Base-by-base conservation (phyloP, 208 protist species). In the Lotmaria passim region DNA sequence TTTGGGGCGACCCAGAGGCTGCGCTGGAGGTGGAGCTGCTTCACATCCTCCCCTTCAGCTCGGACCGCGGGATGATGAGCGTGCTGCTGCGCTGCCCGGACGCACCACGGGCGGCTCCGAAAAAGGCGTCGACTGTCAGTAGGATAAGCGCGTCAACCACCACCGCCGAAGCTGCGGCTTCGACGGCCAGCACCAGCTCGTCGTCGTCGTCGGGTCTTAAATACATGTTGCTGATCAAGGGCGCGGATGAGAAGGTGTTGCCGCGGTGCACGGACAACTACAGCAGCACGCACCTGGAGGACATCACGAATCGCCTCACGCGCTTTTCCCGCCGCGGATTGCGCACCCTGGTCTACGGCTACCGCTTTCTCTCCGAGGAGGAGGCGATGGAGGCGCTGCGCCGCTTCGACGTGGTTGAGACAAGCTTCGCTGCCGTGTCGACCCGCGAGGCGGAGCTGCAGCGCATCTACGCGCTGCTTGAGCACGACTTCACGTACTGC, bases 401-500 rank as follows among this genome's bases (percentile, higher is more conserved):
- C 46, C 56, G 57, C 39, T 53, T 86, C 11, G 33, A 64, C 31
- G 30, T 52, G 47, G 59, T 78, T 17, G 72, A 80, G n/a, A 51
- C 70, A 10, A 62, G 43, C 26, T 60, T 60, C 17, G 43, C 53
- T 26, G 57, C 76, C 21, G 53, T 64, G 12, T 72, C 78, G 38
- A 60, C 19, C 36, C 74, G 79, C 11, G 68, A 81, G 44, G 47
- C 50, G 26, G 38, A 51, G 52, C 31, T 91, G 60, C 50, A 60
- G 46, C 48, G 59, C 36, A 41, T 80, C 21, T 91, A 85, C 73
- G 78, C 73, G 12, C n/a, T 56, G 21, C 86, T 99, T 11, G 97
- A 99, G 81, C 69, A 64, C 21, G 75, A 98, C 58, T 68, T 99
- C 21, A 63, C 73, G 4, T 89, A 98, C 38, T 82, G 98, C 67